Evolutionary conservation across 495 filamentous ascomycete species (phyloP), one percentile per base, ranked within the genome.

Genomic region (Tuber calosporum): DNA sequence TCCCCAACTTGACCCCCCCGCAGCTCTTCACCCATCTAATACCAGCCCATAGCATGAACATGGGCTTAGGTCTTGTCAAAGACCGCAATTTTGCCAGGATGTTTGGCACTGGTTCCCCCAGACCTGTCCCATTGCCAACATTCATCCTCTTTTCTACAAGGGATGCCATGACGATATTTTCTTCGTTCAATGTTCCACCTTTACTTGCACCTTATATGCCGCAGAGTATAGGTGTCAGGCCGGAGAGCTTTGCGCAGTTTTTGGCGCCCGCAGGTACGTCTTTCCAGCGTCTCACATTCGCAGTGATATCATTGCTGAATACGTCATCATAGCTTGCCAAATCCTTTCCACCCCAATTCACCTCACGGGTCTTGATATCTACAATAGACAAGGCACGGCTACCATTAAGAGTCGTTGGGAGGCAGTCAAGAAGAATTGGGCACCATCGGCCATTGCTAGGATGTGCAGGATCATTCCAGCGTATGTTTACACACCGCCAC

Each of bases 391-490:
- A 1, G 82, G 82, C 13, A 84, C 84, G 26, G 78, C 77, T 67
- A 72, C 76, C 4, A 89, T 86, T 85, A 81, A 83, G 66, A 88
- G 90, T 6, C 85, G 94, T 58, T 86, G 86, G 83, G 76, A 83
- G 22, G 86, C 88, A 67, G 89, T 97, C 19, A 84, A 86, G 69
- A 86, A 87, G 81, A 93, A 97, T 80, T 97, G 93, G 87, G 84
- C 86, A 37, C 85, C 90, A 13, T 96, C 92, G 79, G 88, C 88
- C 58, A 86, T 87, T 79, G 94, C 94, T 76, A 85, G 95, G 69
- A 92, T 97, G 85, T 91, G 90, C 58, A 89, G 95, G 84, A 97
- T 97, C 78, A 87, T 98, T 38, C 94, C 95, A 68, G 94, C 94
- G 26, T 78, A n/a, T 8, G 74, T 73, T 26, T 22, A 4, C 26